Conservation (phyloP, 805 yeast species). For the Lipomyces sp. region DNA sequence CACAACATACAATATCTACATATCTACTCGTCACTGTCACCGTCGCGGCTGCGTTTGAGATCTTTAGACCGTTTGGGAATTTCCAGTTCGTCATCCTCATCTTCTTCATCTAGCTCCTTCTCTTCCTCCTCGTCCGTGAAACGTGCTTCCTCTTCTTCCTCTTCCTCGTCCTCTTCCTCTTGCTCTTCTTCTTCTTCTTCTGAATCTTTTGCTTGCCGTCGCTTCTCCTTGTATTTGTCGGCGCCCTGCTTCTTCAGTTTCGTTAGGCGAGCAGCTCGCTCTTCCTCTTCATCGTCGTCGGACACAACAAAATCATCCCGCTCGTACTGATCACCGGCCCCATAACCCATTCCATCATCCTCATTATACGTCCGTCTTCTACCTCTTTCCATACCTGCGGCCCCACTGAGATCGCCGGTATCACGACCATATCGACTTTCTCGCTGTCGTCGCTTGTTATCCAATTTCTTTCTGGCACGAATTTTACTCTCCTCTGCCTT, state of each 20-base stretch:
- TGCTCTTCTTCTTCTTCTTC: slow-evolving; percentile 42
- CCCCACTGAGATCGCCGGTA: slow-evolving; percentile 14
- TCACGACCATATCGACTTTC: slow-evolving; percentile 23
- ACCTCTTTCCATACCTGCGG: slow-evolving; percentile 12
- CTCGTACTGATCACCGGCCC: slow-evolving; percentile 44
- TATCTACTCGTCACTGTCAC: neutral
- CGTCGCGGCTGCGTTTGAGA: slow-evolving; percentile 21
- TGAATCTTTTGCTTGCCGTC: slow-evolving; percentile 38
- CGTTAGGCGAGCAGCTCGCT: slow-evolving; percentile 43
- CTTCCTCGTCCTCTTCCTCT: slow-evolving; percentile 37
- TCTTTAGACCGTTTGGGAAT: slow-evolving; percentile 22
- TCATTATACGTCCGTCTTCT: slow-evolving; percentile 13
- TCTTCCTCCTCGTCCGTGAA: slow-evolving; percentile 43
- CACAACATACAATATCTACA: neutral
- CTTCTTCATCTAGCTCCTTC: slow-evolving; percentile 24
- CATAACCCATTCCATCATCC: slow-evolving; percentile 39
- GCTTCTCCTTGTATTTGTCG: slow-evolving; percentile 28
- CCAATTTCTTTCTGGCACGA: slow-evolving; percentile 51
- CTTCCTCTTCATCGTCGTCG: slow-evolving; percentile 43
- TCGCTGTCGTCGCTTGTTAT: slow-evolving; percentile 37
- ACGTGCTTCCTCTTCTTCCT: slow-evolving; percentile 35
- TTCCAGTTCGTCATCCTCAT: slow-evolving; percentile 23
- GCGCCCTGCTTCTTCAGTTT: slow-evolving; percentile 44
- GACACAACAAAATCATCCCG: slow-evolving; percentile 48
- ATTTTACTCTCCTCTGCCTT: slow-evolving; percentile 48